Base-by-base conservation (phyloP, 768 basidiomycete species). In the Lactifluus subvellereus region DNA sequence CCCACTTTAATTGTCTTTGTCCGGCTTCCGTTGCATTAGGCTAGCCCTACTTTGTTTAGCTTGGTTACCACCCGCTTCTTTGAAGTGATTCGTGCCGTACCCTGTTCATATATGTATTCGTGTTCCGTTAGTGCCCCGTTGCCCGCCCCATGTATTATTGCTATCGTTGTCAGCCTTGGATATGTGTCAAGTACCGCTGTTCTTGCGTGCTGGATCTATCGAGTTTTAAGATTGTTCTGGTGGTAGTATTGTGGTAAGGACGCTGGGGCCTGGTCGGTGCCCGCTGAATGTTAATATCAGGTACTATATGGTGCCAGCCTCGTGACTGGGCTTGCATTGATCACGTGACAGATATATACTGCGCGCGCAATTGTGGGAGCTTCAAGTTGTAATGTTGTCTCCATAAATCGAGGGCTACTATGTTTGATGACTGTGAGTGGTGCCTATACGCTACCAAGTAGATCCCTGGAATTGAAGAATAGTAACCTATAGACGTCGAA, bases 401-500 rank as follows among this genome's bases (percentile, higher is more conserved):
- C 27, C 27, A 27, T 2, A 27, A 54, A 35, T 54, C 14, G 13
- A 40, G 22, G 48, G 3, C 37, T 32, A 58, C 51, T 33, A 77
- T 77, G 76, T 75, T 78, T 60, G 77, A 78, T 67, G 78, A 78
- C 27, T 79, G 78, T 77, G 60, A 67, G 77, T 69, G 60, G 47
- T 54, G 56, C 8, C 35, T 20, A 35, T 30, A 30, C 30, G 18
- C 27, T 27, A 27, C 27, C 27, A 50, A 60, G 18, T 40, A 43
- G 49, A 30, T 57, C n/a, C 22, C 66, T 60, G 59, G 27, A 49
- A 48, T 27, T 47, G 42, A 10, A 53, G 55, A 61, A 22, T 66
- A 42, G 18, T 35, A 52, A 5, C 32, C 53, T 33, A 9, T 67
- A 97, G 94, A 91, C 73, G 92, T 97, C 68, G 91, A 97, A 72